These are phyloP conservation scores for Solanum acaule DNA, from an alignment of 257 asterid species.

Conservation along the genomic window DNA sequence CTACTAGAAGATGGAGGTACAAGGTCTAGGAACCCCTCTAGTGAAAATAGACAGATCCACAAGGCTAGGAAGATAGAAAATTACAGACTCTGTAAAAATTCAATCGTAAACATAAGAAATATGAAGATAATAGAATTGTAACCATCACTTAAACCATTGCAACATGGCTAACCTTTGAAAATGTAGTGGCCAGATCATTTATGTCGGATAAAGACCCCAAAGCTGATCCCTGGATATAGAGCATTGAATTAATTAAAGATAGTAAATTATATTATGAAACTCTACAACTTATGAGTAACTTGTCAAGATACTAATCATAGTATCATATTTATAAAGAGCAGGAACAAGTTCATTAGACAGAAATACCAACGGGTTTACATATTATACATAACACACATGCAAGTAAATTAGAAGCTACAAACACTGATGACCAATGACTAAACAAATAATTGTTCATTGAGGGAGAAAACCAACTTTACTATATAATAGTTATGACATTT, in stretches of 20 bases:
- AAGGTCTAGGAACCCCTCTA: not conserved
- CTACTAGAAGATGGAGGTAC: not conserved
- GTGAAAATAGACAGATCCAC: not conserved
- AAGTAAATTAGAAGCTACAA: not conserved
- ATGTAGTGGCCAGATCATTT: conserved; percentile 85
- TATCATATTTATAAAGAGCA: not conserved
- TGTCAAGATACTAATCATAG: not conserved
- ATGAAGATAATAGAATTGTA: not conserved
- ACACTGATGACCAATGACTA: not conserved
- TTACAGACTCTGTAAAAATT: not conserved
- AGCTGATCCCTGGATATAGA: conserved; percentile 55
- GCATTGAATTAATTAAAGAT: not conserved
- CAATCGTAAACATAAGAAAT: not conserved
- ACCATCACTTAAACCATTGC: not conserved
- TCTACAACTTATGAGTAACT: not conserved
- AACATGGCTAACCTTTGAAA: conserved; percentile 58
- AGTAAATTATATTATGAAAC: not conserved
- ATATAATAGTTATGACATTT: not conserved
- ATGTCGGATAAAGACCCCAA: conserved; percentile 66
- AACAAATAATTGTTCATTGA: not conserved
- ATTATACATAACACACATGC: not conserved
- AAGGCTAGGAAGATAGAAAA: not conserved
- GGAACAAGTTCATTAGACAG: not conserved
- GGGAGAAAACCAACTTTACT: not conserved
- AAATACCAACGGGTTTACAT: not conserved